These are phyloP conservation scores for Herpotrichia juniperi DNA, from an alignment of 2,329 filamentous ascomycete species.

Conservation along the genomic window DNA sequence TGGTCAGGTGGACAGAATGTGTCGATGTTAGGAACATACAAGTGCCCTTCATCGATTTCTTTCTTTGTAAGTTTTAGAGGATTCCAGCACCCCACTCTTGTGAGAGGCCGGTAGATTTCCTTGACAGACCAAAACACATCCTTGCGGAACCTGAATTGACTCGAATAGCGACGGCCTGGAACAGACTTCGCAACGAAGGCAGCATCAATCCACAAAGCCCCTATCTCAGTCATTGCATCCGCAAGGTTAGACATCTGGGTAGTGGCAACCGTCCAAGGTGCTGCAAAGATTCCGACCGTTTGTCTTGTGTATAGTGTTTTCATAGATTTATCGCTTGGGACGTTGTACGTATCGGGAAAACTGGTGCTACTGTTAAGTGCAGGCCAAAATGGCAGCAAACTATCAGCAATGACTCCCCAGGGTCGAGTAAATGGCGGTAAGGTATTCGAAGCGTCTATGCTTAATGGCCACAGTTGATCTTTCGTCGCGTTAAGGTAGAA, in stretches of 20 bases:
- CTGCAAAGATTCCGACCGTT: slow-evolving; percentile 1
- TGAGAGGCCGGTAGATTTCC: background rate
- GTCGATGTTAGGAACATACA: background rate
- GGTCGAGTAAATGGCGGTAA: background rate
- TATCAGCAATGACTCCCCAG: slow-evolving; percentile 1
- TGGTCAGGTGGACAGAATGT: background rate
- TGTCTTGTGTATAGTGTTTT: slow-evolving; percentile 4
- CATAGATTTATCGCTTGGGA: slow-evolving; percentile 1
- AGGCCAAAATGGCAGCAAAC: slow-evolving; percentile 1
- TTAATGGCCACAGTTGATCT: slow-evolving; percentile 3
- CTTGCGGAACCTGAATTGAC: slow-evolving; percentile 1
- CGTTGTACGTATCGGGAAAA: background rate
- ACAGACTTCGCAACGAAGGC: background rate
- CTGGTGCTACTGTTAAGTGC: background rate
- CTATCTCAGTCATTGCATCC: slow-evolving; percentile 1
- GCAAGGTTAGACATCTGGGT: slow-evolving; percentile 8
- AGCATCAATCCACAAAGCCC: slow-evolving; percentile 5
- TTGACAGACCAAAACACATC: slow-evolving; percentile 6
- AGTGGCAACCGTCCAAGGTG: slow-evolving; percentile 2
- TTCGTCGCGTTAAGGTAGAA: slow-evolving; percentile 4
- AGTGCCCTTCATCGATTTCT: background rate
- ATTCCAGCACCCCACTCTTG: background rate
- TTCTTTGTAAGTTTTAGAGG: background rate
- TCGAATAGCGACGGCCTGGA: background rate
- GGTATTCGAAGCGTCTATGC: background rate